A percentile compares a stretch with the other conserved stretches of the same genome.
phyloP scores from a whole-genome alignment of 371 early-diverging fungal species.

The Mortierella sp. region DNA sequence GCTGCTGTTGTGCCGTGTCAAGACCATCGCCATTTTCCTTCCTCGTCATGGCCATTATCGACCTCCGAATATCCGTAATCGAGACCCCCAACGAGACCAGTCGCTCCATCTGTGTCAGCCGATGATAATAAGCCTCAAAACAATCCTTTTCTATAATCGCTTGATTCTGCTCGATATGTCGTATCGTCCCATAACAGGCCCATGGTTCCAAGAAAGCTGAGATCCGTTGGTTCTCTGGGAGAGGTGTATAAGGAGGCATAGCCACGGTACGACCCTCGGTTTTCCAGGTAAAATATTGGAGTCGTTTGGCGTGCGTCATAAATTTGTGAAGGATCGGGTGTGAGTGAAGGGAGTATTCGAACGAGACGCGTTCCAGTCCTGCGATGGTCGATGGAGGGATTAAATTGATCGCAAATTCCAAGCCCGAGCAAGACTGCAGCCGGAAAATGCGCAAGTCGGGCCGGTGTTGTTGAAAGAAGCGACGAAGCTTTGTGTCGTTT shows the following conservation, averaged over 20 bases:
- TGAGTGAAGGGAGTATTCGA: conserved; percentile 11
- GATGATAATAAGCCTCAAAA: conserved; percentile 16
- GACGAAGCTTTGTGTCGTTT: background rate
- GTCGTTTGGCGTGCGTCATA: conserved; percentile 9
- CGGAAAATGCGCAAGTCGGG: conserved; percentile 1
- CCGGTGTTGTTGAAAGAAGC: conserved; percentile 27
- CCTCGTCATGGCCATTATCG: background rate
- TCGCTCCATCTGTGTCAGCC: conserved; percentile 25
- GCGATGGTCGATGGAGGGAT: conserved; percentile 18
- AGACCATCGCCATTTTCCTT: background rate
- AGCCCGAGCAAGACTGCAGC: background rate
- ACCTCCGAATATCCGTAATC: conserved; percentile 13
- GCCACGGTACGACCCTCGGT: background rate
- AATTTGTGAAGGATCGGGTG: conserved; percentile 23
- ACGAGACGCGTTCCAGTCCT: conserved; percentile 7
- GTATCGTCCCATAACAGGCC: conserved; percentile 28
- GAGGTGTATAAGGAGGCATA: background rate
- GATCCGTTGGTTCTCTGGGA: background rate
- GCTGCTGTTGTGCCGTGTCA: too few species aligned
- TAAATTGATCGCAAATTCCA: conserved; percentile 15
- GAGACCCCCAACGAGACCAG: conserved; percentile 21
- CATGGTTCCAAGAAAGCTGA: conserved; percentile 32
- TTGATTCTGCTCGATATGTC: conserved; percentile 23
- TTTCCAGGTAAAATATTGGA: conserved; percentile 26
- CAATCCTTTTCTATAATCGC: background rate